phyloP scores from a whole-genome alignment of 2,329 filamentous ascomycete species.

The Drechmeria coniospora region DNA sequence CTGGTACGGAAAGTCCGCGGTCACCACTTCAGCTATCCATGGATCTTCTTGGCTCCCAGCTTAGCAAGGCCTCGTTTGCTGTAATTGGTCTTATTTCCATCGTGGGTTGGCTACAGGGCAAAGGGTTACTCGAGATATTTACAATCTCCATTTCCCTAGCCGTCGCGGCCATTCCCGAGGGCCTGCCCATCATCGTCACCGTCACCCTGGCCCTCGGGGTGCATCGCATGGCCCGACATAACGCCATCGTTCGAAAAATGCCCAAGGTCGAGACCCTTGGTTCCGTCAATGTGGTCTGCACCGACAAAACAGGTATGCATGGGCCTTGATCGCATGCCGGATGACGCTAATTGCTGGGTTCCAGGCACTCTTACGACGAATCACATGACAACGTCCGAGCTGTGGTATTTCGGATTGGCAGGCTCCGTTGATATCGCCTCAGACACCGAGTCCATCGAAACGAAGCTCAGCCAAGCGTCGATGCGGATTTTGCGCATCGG shows the following conservation, averaged over 20 bases:
- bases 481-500: constrained; percentile 76
- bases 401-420: constrained; percentile 78
- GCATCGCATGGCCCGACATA: constrained; percentile 85
- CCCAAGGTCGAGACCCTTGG: constrained; percentile 95
- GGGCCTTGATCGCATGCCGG: neutral
- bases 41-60: constrained; percentile 90
- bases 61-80: constrained; percentile 92
- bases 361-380: constrained; percentile 83
- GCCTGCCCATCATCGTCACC: constrained; percentile 93
- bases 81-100: constrained; percentile 89
- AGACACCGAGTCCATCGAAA: constrained; percentile 37
- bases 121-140: constrained; percentile 83
- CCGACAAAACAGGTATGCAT: constrained; percentile 72
- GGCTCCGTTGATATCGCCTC: constrained; percentile 36
- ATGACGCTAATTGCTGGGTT: neutral
- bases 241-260: constrained; percentile 88
- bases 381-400: constrained; percentile 92
- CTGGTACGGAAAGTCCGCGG: constrained; percentile 86
- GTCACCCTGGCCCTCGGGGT: constrained; percentile 92
- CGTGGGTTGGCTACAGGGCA: constrained; percentile 79
- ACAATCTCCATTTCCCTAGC: constrained; percentile 94
- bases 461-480: constrained; percentile 55
- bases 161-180: constrained; percentile 91
- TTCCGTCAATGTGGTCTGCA: constrained; percentile 99
- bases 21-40: constrained; percentile 91